A percentile compares a stretch with the other conserved stretches of the same genome.
Evolutionary conservation across 2,329 filamentous ascomycete genomes (phyloP).

Genomic region (Xylariomycetidae sp.): DNA sequence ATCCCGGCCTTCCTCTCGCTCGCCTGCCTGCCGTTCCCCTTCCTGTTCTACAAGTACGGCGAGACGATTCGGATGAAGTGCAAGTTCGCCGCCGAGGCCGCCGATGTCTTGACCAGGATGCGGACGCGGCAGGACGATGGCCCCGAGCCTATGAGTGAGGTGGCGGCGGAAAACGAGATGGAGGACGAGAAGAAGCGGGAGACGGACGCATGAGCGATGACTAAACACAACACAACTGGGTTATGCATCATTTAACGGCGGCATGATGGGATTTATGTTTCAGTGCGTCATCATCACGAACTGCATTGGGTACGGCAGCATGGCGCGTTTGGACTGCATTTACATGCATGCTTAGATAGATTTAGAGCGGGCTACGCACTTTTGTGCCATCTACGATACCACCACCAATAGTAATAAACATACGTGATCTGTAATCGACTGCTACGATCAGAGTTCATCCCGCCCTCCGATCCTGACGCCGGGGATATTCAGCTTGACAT

Average conservation of each 20-base stretch:
- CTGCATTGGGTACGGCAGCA: too few species aligned
- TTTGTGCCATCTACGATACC: too few species aligned
- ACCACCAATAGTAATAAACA: too few species aligned
- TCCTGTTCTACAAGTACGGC: conserved; percentile 71
- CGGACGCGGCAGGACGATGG: background rate
- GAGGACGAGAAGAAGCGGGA: background rate
- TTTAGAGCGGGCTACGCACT: too few species aligned
- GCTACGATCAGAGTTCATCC: conserved; percentile 22
- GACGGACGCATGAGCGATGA: background rate
- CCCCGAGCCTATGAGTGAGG: background rate
- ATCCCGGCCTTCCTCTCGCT: conserved; percentile 70
- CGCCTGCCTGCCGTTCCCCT: conserved; percentile 66
- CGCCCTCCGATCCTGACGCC: conserved; percentile 17
- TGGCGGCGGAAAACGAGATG: background rate
- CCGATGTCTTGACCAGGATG: conserved; percentile 1
- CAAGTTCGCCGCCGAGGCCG: conserved; percentile 62
- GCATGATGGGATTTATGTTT: too few species aligned
- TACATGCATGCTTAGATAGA: too few species aligned
- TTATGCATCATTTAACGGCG: too few species aligned
- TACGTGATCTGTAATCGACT: too few species aligned
- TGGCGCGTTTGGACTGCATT: too few species aligned
- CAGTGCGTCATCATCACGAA: too few species aligned
- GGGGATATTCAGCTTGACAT: conserved; percentile 15
- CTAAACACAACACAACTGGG: too few species aligned
- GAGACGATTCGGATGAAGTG: conserved; percentile 56